Percentiles rank a stretch among this genome's conserved stretches.
Evolutionary conservation across 495 filamentous ascomycete genomes (phyloP).

Genomic region (Penicillium canescens): DNA sequence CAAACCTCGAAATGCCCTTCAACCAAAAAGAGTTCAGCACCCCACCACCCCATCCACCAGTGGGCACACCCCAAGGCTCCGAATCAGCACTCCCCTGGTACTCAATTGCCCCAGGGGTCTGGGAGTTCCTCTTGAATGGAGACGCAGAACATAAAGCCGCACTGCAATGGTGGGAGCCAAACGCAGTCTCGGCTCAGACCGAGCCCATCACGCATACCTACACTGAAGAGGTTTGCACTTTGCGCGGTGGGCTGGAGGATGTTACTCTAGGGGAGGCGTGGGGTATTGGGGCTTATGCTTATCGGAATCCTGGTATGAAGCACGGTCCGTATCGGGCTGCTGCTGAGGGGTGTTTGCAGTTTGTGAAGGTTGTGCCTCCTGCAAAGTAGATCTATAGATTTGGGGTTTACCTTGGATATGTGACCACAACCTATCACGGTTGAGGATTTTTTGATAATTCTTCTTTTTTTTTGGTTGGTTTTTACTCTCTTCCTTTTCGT

Average conservation of each 20-base stretch:
- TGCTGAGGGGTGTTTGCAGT: constrained; percentile 23
- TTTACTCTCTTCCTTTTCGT: neutral
- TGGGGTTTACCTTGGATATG: too few relatives aligned
- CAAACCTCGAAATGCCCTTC: constrained; percentile 12
- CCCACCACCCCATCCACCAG: constrained; percentile 15
- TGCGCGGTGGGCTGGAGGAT: constrained; percentile 26
- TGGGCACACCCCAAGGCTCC: constrained; percentile 11
- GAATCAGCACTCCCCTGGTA: constrained; percentile 20
- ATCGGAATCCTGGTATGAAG: constrained; percentile 22
- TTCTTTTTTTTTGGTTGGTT: neutral
- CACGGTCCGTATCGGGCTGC: constrained; percentile 24
- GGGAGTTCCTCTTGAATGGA: constrained; percentile 27
- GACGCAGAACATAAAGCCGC: constrained; percentile 17
- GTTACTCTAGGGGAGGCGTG: constrained; percentile 18
- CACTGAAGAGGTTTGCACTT: constrained; percentile 27
- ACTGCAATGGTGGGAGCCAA: constrained; percentile 29
- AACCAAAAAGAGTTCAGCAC: constrained; percentile 24
- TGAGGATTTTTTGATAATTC: neutral
- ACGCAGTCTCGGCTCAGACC: constrained; percentile 2
- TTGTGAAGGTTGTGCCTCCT: constrained; percentile 19
- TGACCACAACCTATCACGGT: too few relatives aligned
- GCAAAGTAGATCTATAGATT: neutral
- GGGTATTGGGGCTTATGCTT: constrained; percentile 26
- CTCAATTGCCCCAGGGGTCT: constrained; percentile 22
- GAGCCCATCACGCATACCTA: constrained; percentile 24